Conservation (phyloP, 2,329 filamentous ascomycete genomes). For the Remersonia thermophila region DNA sequence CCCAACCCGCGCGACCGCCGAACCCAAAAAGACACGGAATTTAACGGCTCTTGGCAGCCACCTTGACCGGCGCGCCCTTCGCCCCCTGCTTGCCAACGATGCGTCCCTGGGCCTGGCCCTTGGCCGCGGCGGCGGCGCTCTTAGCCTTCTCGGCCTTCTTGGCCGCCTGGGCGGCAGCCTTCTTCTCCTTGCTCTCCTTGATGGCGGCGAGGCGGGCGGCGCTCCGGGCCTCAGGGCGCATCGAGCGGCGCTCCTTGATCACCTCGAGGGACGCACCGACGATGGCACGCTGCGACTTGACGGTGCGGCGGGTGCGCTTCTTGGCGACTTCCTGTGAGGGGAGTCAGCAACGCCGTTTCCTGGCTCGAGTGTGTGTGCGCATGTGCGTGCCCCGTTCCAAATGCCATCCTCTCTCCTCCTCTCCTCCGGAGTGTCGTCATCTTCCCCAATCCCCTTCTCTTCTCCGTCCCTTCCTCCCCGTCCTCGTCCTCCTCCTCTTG, state of each 20-base stretch:
- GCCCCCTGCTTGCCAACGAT: conserved; percentile 95
- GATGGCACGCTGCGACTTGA: conserved; percentile 98
- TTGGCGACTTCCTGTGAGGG: conserved; percentile 86
- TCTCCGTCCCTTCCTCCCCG: not conserved
- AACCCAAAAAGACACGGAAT: conserved; percentile 7
- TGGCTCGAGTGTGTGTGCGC: too few species aligned
- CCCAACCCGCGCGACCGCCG: conserved; percentile 3
- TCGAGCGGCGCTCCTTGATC: conserved; percentile 95
- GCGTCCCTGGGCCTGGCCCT: conserved; percentile 60
- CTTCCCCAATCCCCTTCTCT: too few species aligned
- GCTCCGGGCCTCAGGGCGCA: conserved; percentile 89
- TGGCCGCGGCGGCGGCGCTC: conserved; percentile 58
- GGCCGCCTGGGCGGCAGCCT: conserved; percentile 68
- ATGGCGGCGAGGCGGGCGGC: conserved; percentile 84
- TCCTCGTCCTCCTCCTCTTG: conserved; percentile 2
- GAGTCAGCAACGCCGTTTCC: conserved; percentile 27
- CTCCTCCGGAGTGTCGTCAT: too few species aligned
- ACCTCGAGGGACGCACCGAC: conserved; percentile 98
- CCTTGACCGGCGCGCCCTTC: conserved; percentile 81
- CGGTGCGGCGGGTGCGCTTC: conserved; percentile 95
- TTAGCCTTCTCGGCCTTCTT: conserved; percentile 99
- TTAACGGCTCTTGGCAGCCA: conserved; percentile 79
- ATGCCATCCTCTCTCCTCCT: not conserved
- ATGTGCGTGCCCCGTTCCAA: too few species aligned
- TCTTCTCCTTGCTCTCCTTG: conserved; percentile 99